A percentile compares a stretch with the other conserved stretches of the same genome.
Evolutionary conservation across 228 moss, liverwort and hornwort genomes (phyloP).

Genomic region (Sphagnum fallax): DNA sequence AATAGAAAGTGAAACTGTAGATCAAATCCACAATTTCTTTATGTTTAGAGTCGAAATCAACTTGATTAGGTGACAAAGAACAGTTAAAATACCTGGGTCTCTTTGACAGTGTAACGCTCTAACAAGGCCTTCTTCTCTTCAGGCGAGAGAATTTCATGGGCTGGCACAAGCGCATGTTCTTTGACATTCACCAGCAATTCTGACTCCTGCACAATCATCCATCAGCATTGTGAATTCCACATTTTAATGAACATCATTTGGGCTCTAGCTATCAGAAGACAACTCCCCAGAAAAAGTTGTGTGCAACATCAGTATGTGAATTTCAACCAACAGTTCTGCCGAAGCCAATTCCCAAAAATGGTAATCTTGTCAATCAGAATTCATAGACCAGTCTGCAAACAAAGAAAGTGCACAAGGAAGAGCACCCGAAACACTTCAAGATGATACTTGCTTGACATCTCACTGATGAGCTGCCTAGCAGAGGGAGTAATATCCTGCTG

Average conservation of each 20-base stretch:
- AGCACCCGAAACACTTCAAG: slow-evolving; percentile 92
- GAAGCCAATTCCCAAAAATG: too few species aligned
- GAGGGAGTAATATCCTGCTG: slow-evolving; percentile 95
- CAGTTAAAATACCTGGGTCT: slow-evolving; percentile 63
- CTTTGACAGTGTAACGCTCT: slow-evolving; percentile 95
- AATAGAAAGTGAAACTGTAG: too few species aligned
- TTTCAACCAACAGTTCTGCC: too few species aligned
- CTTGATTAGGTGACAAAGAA: too few species aligned
- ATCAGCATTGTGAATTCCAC: background rate
- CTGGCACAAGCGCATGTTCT: slow-evolving; percentile 90
- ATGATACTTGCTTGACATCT: slow-evolving; percentile 99
- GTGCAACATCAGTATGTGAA: too few species aligned
- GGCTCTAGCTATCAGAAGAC: too few species aligned
- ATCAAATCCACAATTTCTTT: too few species aligned
- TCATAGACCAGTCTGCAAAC: too few species aligned
- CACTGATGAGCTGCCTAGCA: slow-evolving; percentile 83
- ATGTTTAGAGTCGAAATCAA: too few species aligned
- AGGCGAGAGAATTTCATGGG: slow-evolving; percentile 73
- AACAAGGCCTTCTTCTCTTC: slow-evolving; percentile 91
- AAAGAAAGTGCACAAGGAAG: background rate
- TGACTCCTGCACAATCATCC: slow-evolving; percentile 51
- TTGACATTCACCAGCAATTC: slow-evolving; percentile 95
- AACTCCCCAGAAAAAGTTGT: too few species aligned
- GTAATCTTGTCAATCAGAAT: too few species aligned
- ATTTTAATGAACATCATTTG: too few species aligned